Conservation (phyloP, 2,329 filamentous ascomycete species). For the Chrysosporium queenslandicum region DNA sequence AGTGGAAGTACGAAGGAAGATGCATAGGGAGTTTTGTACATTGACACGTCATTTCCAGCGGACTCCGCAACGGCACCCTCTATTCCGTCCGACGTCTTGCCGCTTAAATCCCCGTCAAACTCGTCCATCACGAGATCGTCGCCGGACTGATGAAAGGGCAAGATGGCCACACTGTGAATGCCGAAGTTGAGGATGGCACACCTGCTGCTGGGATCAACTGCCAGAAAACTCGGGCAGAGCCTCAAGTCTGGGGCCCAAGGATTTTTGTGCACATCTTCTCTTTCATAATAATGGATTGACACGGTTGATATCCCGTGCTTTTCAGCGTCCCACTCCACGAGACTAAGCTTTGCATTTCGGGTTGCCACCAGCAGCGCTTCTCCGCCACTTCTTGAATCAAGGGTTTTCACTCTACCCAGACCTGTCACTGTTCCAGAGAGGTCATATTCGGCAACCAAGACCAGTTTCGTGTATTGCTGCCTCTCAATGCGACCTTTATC, state of each 20-base stretch:
- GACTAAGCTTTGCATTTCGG: conserved; percentile 82
- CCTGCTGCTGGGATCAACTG: conserved; percentile 80
- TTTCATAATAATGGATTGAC: conserved; percentile 96
- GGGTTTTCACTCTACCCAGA: conserved; percentile 64
- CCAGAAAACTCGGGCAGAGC: conserved; percentile 69
- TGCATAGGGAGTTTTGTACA: conserved; percentile 59
- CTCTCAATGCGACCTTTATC: conserved; percentile 55
- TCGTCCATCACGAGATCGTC: conserved; percentile 88
- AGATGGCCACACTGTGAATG: conserved; percentile 74
- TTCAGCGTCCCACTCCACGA: conserved; percentile 87
- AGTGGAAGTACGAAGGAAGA: conserved; percentile 89
- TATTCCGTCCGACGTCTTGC: conserved; percentile 46
- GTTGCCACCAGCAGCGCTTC: conserved; percentile 76
- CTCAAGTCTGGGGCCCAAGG: conserved; percentile 71
- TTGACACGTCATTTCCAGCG: conserved; percentile 4
- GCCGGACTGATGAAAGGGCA: conserved; percentile 78
- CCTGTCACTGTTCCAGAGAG: conserved; percentile 78
- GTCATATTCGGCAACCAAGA: conserved; percentile 73
- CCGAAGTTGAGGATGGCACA: conserved; percentile 95
- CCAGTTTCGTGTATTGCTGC: conserved; percentile 62
- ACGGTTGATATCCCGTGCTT: conserved; percentile 70
- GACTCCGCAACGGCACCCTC: conserved; percentile 28
- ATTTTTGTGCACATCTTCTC: conserved; percentile 72
- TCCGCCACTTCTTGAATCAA: conserved; percentile 65
- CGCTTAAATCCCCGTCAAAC: conserved; percentile 74